Conservation (phyloP, 768 basidiomycete species). For the Sarcomyxa edulis region DNA sequence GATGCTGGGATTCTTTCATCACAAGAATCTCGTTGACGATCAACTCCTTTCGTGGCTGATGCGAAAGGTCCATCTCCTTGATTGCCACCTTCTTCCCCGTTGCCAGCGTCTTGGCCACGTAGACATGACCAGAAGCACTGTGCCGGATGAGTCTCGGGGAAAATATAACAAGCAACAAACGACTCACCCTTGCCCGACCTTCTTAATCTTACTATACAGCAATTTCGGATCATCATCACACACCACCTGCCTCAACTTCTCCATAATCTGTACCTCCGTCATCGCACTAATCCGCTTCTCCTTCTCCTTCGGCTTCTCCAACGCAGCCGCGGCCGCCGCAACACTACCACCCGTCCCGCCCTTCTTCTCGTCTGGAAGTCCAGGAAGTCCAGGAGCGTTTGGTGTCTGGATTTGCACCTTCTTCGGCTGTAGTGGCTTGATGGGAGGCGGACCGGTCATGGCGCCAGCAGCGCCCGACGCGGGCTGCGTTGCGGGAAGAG, state of each 20-base stretch:
- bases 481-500: conserved; percentile 38
- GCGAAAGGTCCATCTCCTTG: conserved; percentile 96
- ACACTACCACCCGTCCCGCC: conserved; percentile 40
- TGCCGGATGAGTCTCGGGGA: conserved; percentile 4
- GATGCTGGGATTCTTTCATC: conserved; percentile 97
- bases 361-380: conserved; percentile 38
- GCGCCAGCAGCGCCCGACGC: conserved; percentile 43
- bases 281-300: conserved; percentile 93
- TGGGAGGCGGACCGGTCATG: conserved; percentile 49
- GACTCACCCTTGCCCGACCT: conserved; percentile 95
- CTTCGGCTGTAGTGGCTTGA: conserved; percentile 70
- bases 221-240: conserved; percentile 81
- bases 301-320: conserved; percentile 75
- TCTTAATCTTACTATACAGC: conserved; percentile 95
- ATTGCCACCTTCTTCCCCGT: conserved; percentile 90
- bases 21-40: conserved; percentile 98
- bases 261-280: conserved; percentile 98
- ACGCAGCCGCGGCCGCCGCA: conserved; percentile 66
- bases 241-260: conserved; percentile 89
- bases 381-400: conserved; percentile 31
- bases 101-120: conserved; percentile 87
- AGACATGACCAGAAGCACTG: conserved; percentile 96
- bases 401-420: too few species aligned
- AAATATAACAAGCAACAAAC: conserved; percentile 5
- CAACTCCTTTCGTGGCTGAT: conserved; percentile 94